Conservation (phyloP, 306 rosid species). For the Ceratonia siliqua region DNA sequence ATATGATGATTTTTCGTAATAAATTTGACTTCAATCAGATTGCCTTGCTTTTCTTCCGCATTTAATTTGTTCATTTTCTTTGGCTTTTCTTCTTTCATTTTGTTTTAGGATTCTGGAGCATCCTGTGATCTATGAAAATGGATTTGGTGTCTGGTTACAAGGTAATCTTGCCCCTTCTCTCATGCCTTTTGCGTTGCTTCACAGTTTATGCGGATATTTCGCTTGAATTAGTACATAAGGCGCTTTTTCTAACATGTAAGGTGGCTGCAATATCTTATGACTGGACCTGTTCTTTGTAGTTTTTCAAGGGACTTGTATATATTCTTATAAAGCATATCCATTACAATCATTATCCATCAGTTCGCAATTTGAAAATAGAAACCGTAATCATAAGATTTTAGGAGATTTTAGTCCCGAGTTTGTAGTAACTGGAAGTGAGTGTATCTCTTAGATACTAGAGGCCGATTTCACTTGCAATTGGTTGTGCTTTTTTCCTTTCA, state of each 20-base stretch:
- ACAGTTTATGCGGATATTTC: not conserved
- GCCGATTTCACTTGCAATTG: not conserved
- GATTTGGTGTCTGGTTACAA: slow-evolving; percentile 97
- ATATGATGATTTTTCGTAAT: not conserved
- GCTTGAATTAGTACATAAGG: not conserved
- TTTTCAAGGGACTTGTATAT: not conserved
- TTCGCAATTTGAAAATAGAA: not conserved
- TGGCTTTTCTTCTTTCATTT: not conserved
- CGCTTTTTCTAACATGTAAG: not conserved
- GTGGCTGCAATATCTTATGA: not conserved
- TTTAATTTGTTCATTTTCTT: not conserved
- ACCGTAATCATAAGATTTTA: not conserved
- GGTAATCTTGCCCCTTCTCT: slow-evolving; percentile 42
- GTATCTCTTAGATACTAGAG: not conserved
- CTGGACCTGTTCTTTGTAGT: not conserved
- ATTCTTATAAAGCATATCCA: not conserved
- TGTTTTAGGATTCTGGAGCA: slow-evolving; percentile 33
- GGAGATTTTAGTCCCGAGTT: not conserved
- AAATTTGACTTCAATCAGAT: slow-evolving; percentile 11
- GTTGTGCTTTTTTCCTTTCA: not conserved
- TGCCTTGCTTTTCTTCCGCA: not conserved
- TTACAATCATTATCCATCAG: not conserved
- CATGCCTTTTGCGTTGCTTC: not conserved
- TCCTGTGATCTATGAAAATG: slow-evolving; percentile 53
- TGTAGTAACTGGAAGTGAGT: not conserved